A percentile compares a stretch with the other conserved stretches of the same genome.
These are phyloP conservation scores for Aspergillus sparsus DNA, from an alignment of 495 filamentous ascomycete genomes.

Conservation along the genomic window DNA sequence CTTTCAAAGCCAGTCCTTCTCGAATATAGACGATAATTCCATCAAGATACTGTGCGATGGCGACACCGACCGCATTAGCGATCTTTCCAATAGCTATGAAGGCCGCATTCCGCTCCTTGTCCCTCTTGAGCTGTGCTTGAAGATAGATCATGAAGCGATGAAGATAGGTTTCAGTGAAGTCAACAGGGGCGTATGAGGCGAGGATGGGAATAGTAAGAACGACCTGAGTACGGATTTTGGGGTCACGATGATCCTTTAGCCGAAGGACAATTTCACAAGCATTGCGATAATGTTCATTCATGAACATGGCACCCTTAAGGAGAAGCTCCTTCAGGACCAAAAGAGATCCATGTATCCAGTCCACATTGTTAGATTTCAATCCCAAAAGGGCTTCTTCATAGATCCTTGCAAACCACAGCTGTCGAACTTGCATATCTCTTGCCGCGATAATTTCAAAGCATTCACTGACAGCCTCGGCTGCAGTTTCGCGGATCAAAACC, in stretches of 20 bases:
- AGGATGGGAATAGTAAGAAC: slow-evolving; percentile 87
- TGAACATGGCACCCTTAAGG: slow-evolving; percentile 95
- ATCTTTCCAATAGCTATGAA: slow-evolving; percentile 95
- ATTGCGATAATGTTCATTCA: slow-evolving; percentile 85
- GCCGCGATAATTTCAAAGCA: slow-evolving; percentile 93
- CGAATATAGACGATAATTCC: slow-evolving; percentile 88
- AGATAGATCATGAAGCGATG: slow-evolving; percentile 97
- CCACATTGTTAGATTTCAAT: slow-evolving; percentile 74
- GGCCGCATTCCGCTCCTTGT: slow-evolving; percentile 87
- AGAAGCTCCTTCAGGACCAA: slow-evolving; percentile 89
- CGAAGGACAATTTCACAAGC: slow-evolving; percentile 88
- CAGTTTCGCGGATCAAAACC: slow-evolving; percentile 86
- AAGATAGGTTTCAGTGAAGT: slow-evolving; percentile 80
- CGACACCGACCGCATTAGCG: slow-evolving; percentile 89
- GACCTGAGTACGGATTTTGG: slow-evolving; percentile 82
- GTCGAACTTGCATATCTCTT: slow-evolving; percentile 79
- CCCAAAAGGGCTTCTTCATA: slow-evolving; percentile 78
- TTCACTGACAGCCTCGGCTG: slow-evolving; percentile 84
- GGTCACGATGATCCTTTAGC: slow-evolving; percentile 88
- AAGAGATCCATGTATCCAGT: slow-evolving; percentile 88
- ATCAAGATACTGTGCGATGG: slow-evolving; percentile 94
- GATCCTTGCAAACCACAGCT: slow-evolving; percentile 83
- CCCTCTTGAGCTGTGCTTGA: slow-evolving; percentile 91
- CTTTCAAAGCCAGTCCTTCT: slow-evolving; percentile 83
- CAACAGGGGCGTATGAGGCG: slow-evolving; percentile 85